A percentile compares a stretch with the other conserved stretches of the same genome.
Conservation (phyloP, 2,329 filamentous ascomycete genomes). For the Ilyonectria destructans region DNA sequence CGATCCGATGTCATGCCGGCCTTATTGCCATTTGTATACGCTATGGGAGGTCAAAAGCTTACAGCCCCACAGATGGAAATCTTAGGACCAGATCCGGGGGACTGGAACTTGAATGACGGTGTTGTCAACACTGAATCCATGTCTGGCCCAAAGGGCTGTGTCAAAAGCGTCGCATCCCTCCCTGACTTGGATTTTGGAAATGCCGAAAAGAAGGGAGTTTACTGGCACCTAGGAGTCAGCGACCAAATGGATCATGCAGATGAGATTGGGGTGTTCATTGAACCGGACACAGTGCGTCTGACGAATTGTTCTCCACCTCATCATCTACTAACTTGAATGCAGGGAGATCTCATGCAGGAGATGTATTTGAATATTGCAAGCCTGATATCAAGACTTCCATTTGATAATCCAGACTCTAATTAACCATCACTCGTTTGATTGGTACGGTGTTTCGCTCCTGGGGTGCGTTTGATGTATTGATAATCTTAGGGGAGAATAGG, state of each 20-base stretch:
- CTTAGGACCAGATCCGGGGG: constrained; percentile 8
- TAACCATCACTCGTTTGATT: neutral
- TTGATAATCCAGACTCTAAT: neutral
- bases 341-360: constrained; percentile 22
- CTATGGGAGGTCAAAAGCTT: constrained; percentile 23
- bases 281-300: constrained; percentile 10
- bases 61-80: constrained; percentile 15
- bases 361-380: constrained; percentile 26
- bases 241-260: constrained; percentile 24
- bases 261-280: constrained; percentile 27
- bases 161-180: constrained; percentile 14
- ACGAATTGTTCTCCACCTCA: neutral
- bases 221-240: constrained; percentile 28
- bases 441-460: neutral
- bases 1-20: constrained; percentile 23
- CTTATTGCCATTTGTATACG: constrained; percentile 17
- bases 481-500: neutral
- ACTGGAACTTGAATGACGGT: constrained; percentile 26
- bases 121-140: constrained; percentile 27
- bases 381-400: constrained; percentile 22
- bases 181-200: constrained; percentile 6
- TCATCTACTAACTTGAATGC: neutral
- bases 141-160: constrained; percentile 13
- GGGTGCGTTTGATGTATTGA: no score
- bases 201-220: constrained; percentile 16